These are phyloP conservation scores for Chaetoceros tenuissimus DNA, from an alignment of 108 stramenopile species.

Conservation along the genomic window DNA sequence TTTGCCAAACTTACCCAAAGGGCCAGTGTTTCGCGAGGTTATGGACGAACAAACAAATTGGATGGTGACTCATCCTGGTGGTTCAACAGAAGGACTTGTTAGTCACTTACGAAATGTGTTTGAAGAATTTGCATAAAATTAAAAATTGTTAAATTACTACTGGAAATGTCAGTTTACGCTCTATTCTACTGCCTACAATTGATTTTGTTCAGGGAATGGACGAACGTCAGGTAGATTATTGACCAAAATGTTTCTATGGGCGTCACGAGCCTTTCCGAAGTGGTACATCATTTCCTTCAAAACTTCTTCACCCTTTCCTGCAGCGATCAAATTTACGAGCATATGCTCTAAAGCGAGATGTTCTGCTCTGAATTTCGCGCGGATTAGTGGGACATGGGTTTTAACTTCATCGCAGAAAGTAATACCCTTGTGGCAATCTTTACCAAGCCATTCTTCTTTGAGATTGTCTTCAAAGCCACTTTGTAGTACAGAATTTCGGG, in stretches of 20 bases:
- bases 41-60: slow-evolving; percentile 77
- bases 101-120: slow-evolving; percentile 46
- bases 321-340: slow-evolving; percentile 64
- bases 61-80: slow-evolving; percentile 73
- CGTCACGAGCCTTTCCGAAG: slow-evolving; percentile 78
- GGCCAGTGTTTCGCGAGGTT: slow-evolving; percentile 73
- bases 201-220: slow-evolving; percentile 68
- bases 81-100: slow-evolving; percentile 34
- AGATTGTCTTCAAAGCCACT: slow-evolving; percentile 92
- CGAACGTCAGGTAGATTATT: slow-evolving; percentile 37
- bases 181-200: slow-evolving; percentile 24
- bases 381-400: slow-evolving; percentile 82
- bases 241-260: slow-evolving; percentile 64
- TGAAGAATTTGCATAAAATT: slow-evolving; percentile 27
- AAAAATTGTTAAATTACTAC: not conserved
- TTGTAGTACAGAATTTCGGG: slow-evolving; percentile 91
- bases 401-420: slow-evolving; percentile 81
- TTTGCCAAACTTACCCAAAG: slow-evolving; percentile 51
- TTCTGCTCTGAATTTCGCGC: slow-evolving; percentile 85
- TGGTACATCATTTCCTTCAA: slow-evolving; percentile 81
- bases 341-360: slow-evolving; percentile 85
- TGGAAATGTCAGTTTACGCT: too few relatives aligned
- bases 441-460: slow-evolving; percentile 93
- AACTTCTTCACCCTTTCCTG: slow-evolving; percentile 70
- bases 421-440: slow-evolving; percentile 67